A percentile compares a stretch with the other conserved stretches of the same genome.
These are phyloP conservation scores for Lactarius psammicola DNA, from an alignment of 768 basidiomycete species.

Conservation along the genomic window DNA sequence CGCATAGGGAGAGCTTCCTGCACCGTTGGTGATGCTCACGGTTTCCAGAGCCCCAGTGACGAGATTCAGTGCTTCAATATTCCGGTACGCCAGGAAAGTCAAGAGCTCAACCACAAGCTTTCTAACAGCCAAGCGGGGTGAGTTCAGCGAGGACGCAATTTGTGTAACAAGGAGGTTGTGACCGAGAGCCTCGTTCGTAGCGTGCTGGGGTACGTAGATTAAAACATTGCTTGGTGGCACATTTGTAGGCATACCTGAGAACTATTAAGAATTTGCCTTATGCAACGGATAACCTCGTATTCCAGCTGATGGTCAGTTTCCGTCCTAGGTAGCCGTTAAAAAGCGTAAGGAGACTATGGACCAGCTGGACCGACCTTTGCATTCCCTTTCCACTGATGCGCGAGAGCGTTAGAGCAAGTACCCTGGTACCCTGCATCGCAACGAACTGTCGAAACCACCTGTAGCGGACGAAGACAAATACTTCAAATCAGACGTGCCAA, in stretches of 20 bases:
- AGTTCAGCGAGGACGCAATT: slow-evolving; percentile 79
- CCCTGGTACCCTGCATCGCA: slow-evolving; percentile 74
- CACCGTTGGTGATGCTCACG: slow-evolving; percentile 62
- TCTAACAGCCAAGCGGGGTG: slow-evolving; percentile 74
- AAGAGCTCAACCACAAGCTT: slow-evolving; percentile 79
- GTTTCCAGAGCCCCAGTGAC: slow-evolving; percentile 75
- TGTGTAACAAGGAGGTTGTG: slow-evolving; percentile 73
- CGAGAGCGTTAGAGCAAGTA: slow-evolving; percentile 73
- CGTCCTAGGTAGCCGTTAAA: slow-evolving; percentile 40
- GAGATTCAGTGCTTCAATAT: slow-evolving; percentile 55
- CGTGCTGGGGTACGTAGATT: slow-evolving; percentile 34
- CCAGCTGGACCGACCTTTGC: slow-evolving; percentile 48
- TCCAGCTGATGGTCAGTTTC: slow-evolving; percentile 72
- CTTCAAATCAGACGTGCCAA: slow-evolving; percentile 3
- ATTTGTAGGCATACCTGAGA: slow-evolving; percentile 43
- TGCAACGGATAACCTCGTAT: slow-evolving; percentile 84
- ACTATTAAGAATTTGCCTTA: slow-evolving; percentile 82
- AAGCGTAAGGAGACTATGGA: slow-evolving; percentile 4
- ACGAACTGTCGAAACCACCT: slow-evolving; percentile 85
- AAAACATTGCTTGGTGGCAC: slow-evolving; percentile 3
- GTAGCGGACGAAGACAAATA: neutral
- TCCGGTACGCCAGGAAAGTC: slow-evolving; percentile 65
- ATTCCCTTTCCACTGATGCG: slow-evolving; percentile 70
- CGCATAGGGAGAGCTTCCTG: slow-evolving; percentile 63
- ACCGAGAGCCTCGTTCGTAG: slow-evolving; percentile 68